A percentile compares a stretch with the other conserved stretches of the same genome.
Conservation (phyloP, 371 early-diverging fungal genomes). For the Mucor sp. region DNA sequence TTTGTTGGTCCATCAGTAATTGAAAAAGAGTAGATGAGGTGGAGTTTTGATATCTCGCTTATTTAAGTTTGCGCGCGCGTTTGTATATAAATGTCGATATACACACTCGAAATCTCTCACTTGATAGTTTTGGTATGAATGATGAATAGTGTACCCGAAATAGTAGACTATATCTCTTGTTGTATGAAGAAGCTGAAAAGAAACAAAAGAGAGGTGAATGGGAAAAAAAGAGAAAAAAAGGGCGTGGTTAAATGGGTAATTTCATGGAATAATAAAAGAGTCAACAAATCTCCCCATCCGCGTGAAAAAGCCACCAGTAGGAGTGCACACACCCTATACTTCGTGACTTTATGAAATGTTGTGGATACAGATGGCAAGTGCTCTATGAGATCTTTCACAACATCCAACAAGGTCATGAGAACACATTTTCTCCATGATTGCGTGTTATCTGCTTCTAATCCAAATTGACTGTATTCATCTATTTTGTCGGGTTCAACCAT, state of each 20-base stretch:
- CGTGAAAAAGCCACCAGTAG: not conserved
- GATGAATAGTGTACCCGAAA: not conserved
- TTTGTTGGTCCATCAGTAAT: not conserved
- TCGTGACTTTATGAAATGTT: no score
- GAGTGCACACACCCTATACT: no score
- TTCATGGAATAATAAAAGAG: not conserved
- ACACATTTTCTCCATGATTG: no score
- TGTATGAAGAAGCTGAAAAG: not conserved
- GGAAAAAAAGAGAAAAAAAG: not conserved
- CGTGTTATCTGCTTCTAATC: no score
- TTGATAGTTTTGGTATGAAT: not conserved
- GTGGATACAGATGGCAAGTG: no score
- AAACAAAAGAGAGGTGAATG: not conserved
- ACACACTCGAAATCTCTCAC: not conserved
- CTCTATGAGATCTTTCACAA: no score
- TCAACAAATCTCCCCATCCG: no score
- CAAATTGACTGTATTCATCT: no score
- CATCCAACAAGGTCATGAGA: no score
- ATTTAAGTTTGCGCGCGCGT: not conserved
- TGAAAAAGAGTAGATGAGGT: not conserved
- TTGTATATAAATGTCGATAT: not conserved
- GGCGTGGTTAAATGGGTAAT: not conserved
- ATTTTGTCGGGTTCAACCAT: no score
- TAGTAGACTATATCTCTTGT: not conserved
- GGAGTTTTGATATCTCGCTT: not conserved